Evolutionary conservation across 2,329 filamentous ascomycete genomes (phyloP).

Genomic region (Penicillium olsonii): DNA sequence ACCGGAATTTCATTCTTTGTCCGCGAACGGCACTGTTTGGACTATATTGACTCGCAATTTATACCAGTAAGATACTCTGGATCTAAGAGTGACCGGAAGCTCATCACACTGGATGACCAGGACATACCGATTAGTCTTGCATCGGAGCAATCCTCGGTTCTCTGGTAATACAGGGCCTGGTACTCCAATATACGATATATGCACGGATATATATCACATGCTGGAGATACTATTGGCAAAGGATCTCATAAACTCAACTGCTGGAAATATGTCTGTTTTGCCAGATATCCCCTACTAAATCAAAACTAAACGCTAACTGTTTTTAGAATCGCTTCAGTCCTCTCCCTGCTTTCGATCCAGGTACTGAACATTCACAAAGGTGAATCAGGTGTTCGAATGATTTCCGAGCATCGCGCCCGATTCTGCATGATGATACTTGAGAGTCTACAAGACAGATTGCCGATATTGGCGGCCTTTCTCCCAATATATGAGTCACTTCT

Average conservation of each 20-base stretch:
- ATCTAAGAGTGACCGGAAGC: too few species aligned
- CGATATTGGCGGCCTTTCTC: constrained; percentile 15
- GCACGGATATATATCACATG: constrained; percentile 19
- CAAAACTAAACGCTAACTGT: not conserved
- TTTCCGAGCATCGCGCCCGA: constrained; percentile 27
- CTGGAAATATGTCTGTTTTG: constrained; percentile 9
- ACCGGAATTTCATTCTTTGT: constrained; percentile 6
- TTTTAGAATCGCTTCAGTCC: constrained; percentile 13
- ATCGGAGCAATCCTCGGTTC: constrained; percentile 14
- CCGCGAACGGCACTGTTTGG: constrained; percentile 11
- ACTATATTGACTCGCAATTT: constrained; percentile 13
- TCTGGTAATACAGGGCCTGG: constrained; percentile 11
- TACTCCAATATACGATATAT: constrained; percentile 16
- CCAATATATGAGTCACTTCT: constrained; percentile 16
- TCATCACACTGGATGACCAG: not conserved
- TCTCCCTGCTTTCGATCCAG: constrained; percentile 16
- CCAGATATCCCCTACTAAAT: not conserved
- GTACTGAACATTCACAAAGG: constrained; percentile 20
- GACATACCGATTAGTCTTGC: constrained; percentile 11
- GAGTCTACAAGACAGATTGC: constrained; percentile 23
- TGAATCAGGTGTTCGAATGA: constrained; percentile 12
- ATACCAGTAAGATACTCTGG: constrained; percentile 10
- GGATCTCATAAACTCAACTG: constrained; percentile 12
- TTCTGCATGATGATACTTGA: constrained; percentile 27
- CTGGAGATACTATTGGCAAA: constrained; percentile 24